Conservation (phyloP, 345 rosid genomes). For the Sonneratia alba region DNA sequence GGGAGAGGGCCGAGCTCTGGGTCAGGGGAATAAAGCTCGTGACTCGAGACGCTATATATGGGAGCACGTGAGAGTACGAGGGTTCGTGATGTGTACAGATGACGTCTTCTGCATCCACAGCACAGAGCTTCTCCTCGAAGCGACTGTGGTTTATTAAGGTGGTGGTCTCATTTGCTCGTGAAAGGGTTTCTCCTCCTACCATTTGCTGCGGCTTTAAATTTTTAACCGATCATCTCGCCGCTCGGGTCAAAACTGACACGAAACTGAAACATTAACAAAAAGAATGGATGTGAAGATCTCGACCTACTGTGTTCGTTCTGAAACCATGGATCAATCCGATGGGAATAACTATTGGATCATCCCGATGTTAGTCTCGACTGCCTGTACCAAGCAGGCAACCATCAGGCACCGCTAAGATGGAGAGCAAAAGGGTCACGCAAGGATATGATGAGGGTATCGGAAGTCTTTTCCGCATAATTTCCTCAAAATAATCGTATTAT, state of each 20-base stretch:
- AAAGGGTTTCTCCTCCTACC: background rate
- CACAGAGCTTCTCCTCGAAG: constrained; percentile 3
- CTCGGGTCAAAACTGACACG: too few relatives aligned
- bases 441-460: background rate
- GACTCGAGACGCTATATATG: constrained; percentile 41
- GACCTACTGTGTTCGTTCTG: too few relatives aligned
- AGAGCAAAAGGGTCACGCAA: background rate
- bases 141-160: background rate
- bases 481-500: too few relatives aligned
- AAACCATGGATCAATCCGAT: too few relatives aligned
- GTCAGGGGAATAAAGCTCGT: constrained; percentile 87
- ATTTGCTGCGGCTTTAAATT: background rate
- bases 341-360: too few relatives aligned
- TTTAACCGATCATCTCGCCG: too few relatives aligned
- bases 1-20: constrained; percentile 78
- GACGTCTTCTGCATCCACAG: background rate
- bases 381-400: too few relatives aligned
- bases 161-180: background rate
- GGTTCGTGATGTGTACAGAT: background rate
- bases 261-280: background rate
- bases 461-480: background rate
- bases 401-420: too few relatives aligned
- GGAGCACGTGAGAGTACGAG: background rate
- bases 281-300: too few relatives aligned
- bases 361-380: too few relatives aligned